A percentile compares a stretch with the other conserved stretches of the same genome.
These are phyloP conservation scores for Cetraspora pellucida DNA, from an alignment of 192 early-diverging fungal species.

Conservation along the genomic window DNA sequence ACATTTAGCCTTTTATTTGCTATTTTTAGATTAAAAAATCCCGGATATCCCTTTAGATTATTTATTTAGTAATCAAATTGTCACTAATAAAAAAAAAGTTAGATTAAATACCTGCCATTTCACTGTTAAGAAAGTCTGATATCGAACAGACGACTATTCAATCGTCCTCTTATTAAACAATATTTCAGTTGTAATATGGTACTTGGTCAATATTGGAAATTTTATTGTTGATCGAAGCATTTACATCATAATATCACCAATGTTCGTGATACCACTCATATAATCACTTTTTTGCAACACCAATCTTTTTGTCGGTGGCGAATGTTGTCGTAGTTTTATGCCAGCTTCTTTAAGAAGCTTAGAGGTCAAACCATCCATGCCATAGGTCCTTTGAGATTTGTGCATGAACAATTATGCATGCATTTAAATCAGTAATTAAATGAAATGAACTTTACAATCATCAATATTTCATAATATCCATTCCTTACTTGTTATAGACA, in stretches of 20 bases:
- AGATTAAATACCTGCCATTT: too few relatives aligned
- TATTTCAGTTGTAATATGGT: too few relatives aligned
- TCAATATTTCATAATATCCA: neutral
- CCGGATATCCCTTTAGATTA: conserved; percentile 68
- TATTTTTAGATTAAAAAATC: conserved; percentile 72
- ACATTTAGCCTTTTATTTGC: conserved; percentile 65
- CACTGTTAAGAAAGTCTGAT: too few relatives aligned
- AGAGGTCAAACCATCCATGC: conserved; percentile 89
- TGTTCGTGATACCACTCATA: too few relatives aligned
- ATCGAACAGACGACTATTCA: too few relatives aligned
- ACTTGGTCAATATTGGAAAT: too few relatives aligned
- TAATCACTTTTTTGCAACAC: neutral
- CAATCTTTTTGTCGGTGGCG: conserved; percentile 50
- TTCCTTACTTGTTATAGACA: conserved; percentile 63
- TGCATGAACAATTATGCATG: neutral
- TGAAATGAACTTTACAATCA: too few relatives aligned
- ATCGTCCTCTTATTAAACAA: too few relatives aligned
- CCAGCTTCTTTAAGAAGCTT: conserved; percentile 83
- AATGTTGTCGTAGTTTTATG: conserved; percentile 77
- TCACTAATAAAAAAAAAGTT: too few relatives aligned
- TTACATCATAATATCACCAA: too few relatives aligned
- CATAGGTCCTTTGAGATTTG: conserved; percentile 71
- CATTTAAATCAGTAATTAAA: too few relatives aligned
- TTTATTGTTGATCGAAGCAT: too few relatives aligned
- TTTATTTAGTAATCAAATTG: conserved; percentile 41